Evolutionary conservation across 768 basidiomycete genomes (phyloP), one percentile per base, ranked within the genome.

Genomic region (Lentinula raphanica): DNA sequence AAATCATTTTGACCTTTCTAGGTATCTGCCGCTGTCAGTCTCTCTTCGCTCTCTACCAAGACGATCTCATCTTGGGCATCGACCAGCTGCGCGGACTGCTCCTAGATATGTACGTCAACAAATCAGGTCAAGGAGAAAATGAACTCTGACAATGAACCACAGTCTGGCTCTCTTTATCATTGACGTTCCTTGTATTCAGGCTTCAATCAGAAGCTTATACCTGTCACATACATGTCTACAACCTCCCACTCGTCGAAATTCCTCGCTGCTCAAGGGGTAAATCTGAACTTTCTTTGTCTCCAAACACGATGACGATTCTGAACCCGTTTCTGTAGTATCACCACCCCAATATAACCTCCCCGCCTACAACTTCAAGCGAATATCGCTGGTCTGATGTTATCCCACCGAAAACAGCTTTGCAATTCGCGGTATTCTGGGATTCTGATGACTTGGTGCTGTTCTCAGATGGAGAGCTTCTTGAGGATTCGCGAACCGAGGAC

Each of bases 341-440:
- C 23, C 42, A 44, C 19, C 23, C 42, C 21, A 44, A 44, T 21
- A 21, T n/a, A 44, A 44, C 42, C 6, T 44, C 36, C 0, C 36
- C 51, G 15, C 51, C 36, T 4, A 36, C 51, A 15, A 53, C 51
- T 25, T 42, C 54, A 28, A 56, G 40, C 27, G 56, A 57, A 50
- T 63, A 72, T 11, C 77, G 81, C 35, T 85, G 82, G 84, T 84
- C 83, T 13, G 78, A 83, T 28, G 68, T 84, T 46, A 72, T 83
- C 5, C 82, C 83, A 17, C 81, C 84, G 4, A 78, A 80, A 55
- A 71, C 79, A 27, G 82, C 77, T 2, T 70, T 85, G 60, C 82
- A 78, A 2, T 86, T 86, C 62, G 84, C 81, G 3, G 81, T 82
- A 5, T 66, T 85, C 31, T 86, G 80, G 79, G 82, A 84, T 59